Percentiles rank a stretch among this genome's conserved stretches.
These are phyloP conservation scores for Mortierella sp. DNA, from an alignment of 371 early-diverging fungal species.

Conservation along the genomic window DNA sequence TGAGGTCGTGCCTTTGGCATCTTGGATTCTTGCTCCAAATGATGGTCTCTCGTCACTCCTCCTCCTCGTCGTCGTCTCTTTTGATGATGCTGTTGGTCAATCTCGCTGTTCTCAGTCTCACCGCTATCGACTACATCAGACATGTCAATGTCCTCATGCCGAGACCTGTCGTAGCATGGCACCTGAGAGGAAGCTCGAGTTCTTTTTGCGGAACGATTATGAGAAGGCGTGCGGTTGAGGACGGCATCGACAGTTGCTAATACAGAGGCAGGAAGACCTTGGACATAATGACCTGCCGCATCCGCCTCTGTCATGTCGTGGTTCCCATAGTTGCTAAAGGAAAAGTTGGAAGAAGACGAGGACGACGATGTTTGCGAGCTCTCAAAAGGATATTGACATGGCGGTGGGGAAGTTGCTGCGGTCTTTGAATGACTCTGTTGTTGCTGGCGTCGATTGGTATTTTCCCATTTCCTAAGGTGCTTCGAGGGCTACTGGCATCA, in stretches of 20 bases:
- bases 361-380: neutral
- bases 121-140: neutral
- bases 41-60: neutral
- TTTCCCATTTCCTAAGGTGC: neutral
- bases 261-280: slow-evolving; percentile 15
- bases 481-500: neutral
- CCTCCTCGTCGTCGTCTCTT: neutral
- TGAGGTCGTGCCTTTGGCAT: neutral
- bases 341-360: neutral
- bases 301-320: neutral
- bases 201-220: no score
- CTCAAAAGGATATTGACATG: neutral
- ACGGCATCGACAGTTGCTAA: slow-evolving; percentile 16
- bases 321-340: neutral
- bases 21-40: neutral
- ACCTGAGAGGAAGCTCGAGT: neutral
- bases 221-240: neutral
- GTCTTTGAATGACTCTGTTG: neutral
- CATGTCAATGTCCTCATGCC: neutral
- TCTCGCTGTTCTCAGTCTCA: neutral
- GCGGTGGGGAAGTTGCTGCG: neutral
- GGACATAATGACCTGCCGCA: neutral
- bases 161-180: neutral
- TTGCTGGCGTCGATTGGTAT: neutral
- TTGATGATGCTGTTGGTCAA: neutral